Conservation (phyloP, 495 filamentous ascomycete species). For the Cetradonia linearis region DNA sequence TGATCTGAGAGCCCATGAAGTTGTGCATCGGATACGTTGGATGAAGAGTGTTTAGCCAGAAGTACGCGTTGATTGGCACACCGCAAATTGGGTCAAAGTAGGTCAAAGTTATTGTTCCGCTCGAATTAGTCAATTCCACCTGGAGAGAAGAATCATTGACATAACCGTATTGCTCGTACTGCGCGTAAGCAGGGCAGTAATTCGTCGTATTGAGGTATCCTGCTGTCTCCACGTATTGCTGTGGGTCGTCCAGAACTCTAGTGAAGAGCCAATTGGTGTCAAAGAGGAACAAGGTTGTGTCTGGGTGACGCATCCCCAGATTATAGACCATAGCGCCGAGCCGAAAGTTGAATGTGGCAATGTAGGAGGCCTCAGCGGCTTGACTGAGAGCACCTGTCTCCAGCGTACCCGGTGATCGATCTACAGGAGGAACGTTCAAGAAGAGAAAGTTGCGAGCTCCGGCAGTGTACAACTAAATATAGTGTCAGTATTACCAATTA, state of each 20-base stretch:
- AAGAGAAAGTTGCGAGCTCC: conserved; percentile 71
- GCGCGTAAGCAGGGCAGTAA: conserved; percentile 45
- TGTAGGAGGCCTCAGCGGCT: conserved; percentile 18
- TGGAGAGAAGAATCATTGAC: not conserved
- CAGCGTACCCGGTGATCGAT: conserved; percentile 33
- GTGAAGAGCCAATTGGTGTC: conserved; percentile 42
- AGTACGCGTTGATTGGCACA: conserved; percentile 47
- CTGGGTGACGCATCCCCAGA: conserved; percentile 16
- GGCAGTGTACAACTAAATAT: conserved; percentile 44
- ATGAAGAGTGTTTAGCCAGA: conserved; percentile 54
- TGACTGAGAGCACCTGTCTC: conserved; percentile 7
- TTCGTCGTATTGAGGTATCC: conserved; percentile 43
- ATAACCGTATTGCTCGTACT: conserved; percentile 33
- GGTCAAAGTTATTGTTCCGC: conserved; percentile 43
- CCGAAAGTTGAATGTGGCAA: conserved; percentile 23
- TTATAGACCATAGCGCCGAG: conserved; percentile 21
- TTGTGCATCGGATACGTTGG: conserved; percentile 52
- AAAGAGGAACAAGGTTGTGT: conserved; percentile 30
- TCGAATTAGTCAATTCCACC: conserved; percentile 22
- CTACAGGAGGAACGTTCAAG: conserved; percentile 62
- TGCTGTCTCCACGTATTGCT: conserved; percentile 34
- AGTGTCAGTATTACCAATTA: not conserved
- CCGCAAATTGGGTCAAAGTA: conserved; percentile 40
- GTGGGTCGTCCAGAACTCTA: conserved; percentile 44
- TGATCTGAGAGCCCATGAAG: conserved; percentile 42